Conservation (phyloP, 768 basidiomycete genomes). For the Cyathus striatus region DNA sequence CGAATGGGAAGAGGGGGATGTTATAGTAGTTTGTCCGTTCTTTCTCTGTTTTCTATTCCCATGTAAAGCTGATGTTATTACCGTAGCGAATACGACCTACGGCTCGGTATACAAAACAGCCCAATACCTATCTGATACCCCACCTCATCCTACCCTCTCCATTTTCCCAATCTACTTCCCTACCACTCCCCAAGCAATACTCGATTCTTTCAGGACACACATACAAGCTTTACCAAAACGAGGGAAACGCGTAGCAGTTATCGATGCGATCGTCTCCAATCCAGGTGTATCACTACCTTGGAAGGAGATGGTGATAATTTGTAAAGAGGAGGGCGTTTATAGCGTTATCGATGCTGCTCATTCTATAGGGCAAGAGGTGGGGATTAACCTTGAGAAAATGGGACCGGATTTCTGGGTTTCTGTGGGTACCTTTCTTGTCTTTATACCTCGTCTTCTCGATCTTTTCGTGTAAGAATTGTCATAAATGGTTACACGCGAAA, state of each 20-base stretch:
- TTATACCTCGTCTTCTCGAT: background rate
- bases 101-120: conserved; percentile 40
- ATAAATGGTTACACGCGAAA: conserved; percentile 68
- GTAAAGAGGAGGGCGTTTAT: conserved; percentile 55
- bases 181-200: conserved; percentile 38
- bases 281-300: conserved; percentile 68
- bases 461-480: conserved; percentile 45
- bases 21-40: conserved; percentile 47
- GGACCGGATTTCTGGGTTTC: conserved; percentile 74
- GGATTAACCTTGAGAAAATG: conserved; percentile 48
- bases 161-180: conserved; percentile 43
- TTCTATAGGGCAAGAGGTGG: conserved; percentile 64
- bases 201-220: conserved; percentile 19
- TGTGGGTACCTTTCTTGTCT: conserved; percentile 28
- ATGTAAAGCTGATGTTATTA: background rate
- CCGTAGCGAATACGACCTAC: conserved; percentile 34
- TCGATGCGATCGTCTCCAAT: conserved; percentile 56
- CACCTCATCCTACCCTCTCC: conserved; percentile 42
- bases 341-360: conserved; percentile 76
- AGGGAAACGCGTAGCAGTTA: conserved; percentile 51
- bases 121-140: conserved; percentile 46
- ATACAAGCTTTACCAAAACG: conserved; percentile 1
- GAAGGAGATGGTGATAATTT: conserved; percentile 64
- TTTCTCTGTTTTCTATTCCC: background rate
- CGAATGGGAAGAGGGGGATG: conserved; percentile 55